Evolutionary conservation across 495 filamentous ascomycete species (phyloP), one percentile per base, ranked within the genome.

Genomic region (Tuber umbilicatum): DNA sequence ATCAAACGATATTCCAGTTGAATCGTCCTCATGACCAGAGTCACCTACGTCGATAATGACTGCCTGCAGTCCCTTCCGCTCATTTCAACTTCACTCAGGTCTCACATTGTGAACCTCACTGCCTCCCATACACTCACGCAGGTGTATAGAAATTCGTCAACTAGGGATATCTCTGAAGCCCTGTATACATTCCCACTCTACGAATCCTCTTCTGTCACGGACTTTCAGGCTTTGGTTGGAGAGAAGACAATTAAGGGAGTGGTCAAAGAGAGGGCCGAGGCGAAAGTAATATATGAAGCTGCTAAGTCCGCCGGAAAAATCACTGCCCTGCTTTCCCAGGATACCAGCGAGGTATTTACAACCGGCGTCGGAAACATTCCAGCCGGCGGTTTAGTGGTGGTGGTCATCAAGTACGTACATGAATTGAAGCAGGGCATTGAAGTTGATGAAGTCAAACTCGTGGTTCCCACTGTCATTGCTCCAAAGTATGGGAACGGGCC

Each of bases 121-220:
- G 79, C 73, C n/a, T 78, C 73, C 43, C 77, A 79, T 23, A 79
- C 82, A 5, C 84, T 92, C 40, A 89, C 85, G 0, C 90, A 92
- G 79, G 88, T 85, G 6, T 92, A 90, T 76, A 80, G 82, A 71
- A 91, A 90, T 75, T 81, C 86, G 1, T 81, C 78, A 27, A 14
- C 19, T n/a, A 16, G 23, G 50, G 81, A 69, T 2, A 86, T 90
- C 72, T 79, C 85, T 41, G 83, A 89, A 77, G 85, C 88, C 71
- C 82, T 83, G 35, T 92, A 93, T 82, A 86, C 85, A 2, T 92
- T 92, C 76, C 91, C 91, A 0, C 84, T 92, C 5, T 91, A 89
- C 78, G 88, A 90, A 78, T 89, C 89, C 35, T 87, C 90, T 3
- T 89, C 88, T 31, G 88, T 92, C 6, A 88, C 89, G 19, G 85